Evolutionary conservation across 2,329 filamentous ascomycete species (phyloP).

Genomic region (Apiospora pterosperma): DNA sequence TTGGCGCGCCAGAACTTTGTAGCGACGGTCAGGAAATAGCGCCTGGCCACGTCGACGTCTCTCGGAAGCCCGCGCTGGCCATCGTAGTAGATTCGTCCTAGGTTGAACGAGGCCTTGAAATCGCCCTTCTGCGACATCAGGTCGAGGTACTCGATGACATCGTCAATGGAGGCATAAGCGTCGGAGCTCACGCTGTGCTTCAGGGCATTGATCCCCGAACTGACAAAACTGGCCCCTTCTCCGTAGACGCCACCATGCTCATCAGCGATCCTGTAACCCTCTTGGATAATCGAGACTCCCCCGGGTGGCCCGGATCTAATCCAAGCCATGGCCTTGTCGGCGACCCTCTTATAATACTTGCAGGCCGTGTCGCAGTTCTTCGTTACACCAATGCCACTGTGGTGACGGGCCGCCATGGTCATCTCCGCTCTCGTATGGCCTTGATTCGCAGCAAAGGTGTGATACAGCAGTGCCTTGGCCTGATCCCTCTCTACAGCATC

Average conservation of each 20-base stretch:
- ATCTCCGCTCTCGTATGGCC: constrained; percentile 87
- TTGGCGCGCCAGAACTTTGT: constrained; percentile 74
- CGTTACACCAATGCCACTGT: constrained; percentile 79
- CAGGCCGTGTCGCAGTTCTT: constrained; percentile 83
- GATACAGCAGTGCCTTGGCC: constrained; percentile 87
- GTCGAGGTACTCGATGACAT: constrained; percentile 92
- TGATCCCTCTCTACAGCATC: constrained; percentile 79
- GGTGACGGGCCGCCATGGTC: constrained; percentile 85
- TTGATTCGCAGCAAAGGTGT: constrained; percentile 84
- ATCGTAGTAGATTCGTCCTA: constrained; percentile 86
- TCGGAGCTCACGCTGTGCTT: constrained; percentile 72
- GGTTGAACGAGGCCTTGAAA: constrained; percentile 78
- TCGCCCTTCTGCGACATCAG: constrained; percentile 88
- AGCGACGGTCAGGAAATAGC: constrained; percentile 77
- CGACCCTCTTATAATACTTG: constrained; percentile 87
- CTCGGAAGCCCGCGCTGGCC: constrained; percentile 72
- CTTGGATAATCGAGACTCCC: constrained; percentile 71
- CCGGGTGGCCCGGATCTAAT: constrained; percentile 88
- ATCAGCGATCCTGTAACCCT: constrained; percentile 84
- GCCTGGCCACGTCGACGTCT: constrained; percentile 70
- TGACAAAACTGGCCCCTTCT: constrained; percentile 87
- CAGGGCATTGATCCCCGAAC: constrained; percentile 78
- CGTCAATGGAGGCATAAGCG: constrained; percentile 81
- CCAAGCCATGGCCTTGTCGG: constrained; percentile 87
- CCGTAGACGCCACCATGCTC: constrained; percentile 91